These are phyloP conservation scores for Tuber magnatum DNA, from an alignment of 495 filamentous ascomycete genomes.

Conservation along the genomic window DNA sequence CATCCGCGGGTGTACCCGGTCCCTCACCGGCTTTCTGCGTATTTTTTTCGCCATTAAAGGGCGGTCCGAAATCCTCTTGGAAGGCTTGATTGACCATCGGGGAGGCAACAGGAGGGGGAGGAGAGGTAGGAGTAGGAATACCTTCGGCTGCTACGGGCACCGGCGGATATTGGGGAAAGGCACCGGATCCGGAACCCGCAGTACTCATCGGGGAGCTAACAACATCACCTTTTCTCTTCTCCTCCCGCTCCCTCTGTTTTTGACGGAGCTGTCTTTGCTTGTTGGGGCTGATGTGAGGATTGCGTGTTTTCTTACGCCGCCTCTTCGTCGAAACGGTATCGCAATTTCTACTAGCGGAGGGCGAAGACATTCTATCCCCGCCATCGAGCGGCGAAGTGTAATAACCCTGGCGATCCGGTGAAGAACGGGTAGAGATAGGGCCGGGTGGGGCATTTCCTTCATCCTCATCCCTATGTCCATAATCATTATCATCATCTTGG, in stretches of 20 bases:
- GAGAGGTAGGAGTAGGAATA: neutral
- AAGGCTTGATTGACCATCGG: constrained; percentile 27
- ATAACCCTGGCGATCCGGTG: neutral
- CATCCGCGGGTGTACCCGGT: constrained; percentile 13
- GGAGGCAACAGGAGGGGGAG: neutral
- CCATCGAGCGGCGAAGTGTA: neutral
- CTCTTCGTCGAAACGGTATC: constrained; percentile 25
- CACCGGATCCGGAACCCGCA: constrained; percentile 23
- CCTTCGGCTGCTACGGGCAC: neutral
- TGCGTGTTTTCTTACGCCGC: constrained; percentile 31
- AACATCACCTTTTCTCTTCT: constrained; percentile 30
- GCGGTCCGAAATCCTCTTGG: constrained; percentile 30
- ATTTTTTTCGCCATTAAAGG: constrained; percentile 19
- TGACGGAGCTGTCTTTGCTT: constrained; percentile 28
- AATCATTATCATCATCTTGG: neutral
- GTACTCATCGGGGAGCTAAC: constrained; percentile 6
- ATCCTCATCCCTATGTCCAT: neutral
- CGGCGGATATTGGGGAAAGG: neutral
- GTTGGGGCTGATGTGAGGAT: constrained; percentile 32
- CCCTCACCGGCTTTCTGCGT: constrained; percentile 17
- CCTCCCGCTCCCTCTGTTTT: constrained; percentile 32
- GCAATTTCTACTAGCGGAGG: constrained; percentile 24
- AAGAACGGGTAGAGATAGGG: neutral
- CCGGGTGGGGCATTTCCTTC: neutral
- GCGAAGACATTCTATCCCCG: constrained; percentile 7